Conservation (phyloP, 1,139 yeast species). For the Lodderomyces jiufengensis region DNA sequence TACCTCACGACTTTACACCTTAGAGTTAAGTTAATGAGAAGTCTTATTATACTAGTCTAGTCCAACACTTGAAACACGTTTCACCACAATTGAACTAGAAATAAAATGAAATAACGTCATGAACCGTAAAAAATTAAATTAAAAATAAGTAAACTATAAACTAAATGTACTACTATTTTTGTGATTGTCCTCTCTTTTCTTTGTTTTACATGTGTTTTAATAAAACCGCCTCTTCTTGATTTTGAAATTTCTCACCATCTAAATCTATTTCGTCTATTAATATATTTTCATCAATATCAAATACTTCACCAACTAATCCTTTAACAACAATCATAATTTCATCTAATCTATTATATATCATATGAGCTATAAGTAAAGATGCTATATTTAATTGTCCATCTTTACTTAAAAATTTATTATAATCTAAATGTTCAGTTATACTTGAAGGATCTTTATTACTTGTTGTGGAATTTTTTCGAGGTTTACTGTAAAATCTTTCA, state of each 20-base stretch:
- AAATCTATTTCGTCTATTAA: constrained; percentile 9
- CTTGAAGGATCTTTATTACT: constrained; percentile 14
- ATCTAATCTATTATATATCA: constrained; percentile 32
- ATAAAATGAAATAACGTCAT: no score
- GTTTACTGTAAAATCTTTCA: constrained; percentile 23
- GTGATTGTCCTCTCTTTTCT: no score
- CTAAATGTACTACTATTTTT: no score
- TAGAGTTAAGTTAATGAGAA: no score
- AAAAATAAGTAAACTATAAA: no score
- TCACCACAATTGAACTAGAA: no score
- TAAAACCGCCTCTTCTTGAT: constrained; percentile 4
- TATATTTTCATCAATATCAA: constrained; percentile 17
- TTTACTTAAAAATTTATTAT: constrained; percentile 24
- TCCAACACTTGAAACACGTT: no score
- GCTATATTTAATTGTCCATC: constrained; percentile 34
- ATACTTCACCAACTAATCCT: constrained; percentile 37
- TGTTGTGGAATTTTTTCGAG: constrained; percentile 1
- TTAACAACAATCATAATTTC: constrained; percentile 29
- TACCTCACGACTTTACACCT: no score
- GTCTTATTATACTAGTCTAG: no score
- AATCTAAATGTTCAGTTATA: constrained; percentile 24
- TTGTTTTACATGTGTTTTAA: neutral
- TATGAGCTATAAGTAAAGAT: constrained; percentile 28
- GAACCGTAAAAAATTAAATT: no score
- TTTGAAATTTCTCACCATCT: constrained; percentile 2